phyloP scores from a whole-genome alignment of 2,329 filamentous ascomycete species.

The Zasmidium cellare region DNA sequence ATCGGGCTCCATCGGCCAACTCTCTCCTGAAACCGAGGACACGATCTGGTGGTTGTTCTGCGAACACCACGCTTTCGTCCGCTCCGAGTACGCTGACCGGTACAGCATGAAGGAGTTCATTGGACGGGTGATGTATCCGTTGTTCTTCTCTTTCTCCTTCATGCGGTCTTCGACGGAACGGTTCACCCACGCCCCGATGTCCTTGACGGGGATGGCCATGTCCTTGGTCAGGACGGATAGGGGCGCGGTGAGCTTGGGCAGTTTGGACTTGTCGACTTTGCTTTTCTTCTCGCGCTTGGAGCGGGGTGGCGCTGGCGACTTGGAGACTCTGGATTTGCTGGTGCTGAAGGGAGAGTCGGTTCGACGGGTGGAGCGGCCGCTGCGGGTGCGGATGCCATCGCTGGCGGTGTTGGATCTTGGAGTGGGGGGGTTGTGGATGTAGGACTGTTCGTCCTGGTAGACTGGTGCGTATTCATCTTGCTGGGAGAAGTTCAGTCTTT shows the following conservation, averaged over 20 bases:
- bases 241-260: slow-evolving; percentile 62
- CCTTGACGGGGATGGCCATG: slow-evolving; percentile 63
- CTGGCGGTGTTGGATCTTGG: slow-evolving; percentile 44
- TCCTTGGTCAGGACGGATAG: slow-evolving; percentile 70
- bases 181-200: slow-evolving; percentile 80
- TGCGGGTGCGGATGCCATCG: slow-evolving; percentile 42
- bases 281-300: slow-evolving; percentile 46
- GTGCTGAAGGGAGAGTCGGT: slow-evolving; percentile 39
- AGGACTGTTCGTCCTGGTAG: slow-evolving; percentile 27
- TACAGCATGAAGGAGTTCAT: slow-evolving; percentile 99
- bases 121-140: slow-evolving; percentile 81
- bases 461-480: slow-evolving; percentile 27
- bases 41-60: slow-evolving; percentile 94
- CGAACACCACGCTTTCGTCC: slow-evolving; percentile 76
- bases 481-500: slow-evolving; percentile 22
- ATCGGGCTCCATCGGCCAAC: slow-evolving; percentile 80
- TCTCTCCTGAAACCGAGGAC: slow-evolving; percentile 80
- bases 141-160: slow-evolving; percentile 68
- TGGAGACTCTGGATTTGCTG: slow-evolving; percentile 32
- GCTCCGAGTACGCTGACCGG: slow-evolving; percentile 84
- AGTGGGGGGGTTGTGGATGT: slow-evolving; percentile 42
- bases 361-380: slow-evolving; percentile 37
- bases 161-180: slow-evolving; percentile 66
- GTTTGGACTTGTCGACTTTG: slow-evolving; percentile 47
- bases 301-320: slow-evolving; percentile 33